Conservation (phyloP, 176 grass and related monocot genomes). For the Raddia guianensis region DNA sequence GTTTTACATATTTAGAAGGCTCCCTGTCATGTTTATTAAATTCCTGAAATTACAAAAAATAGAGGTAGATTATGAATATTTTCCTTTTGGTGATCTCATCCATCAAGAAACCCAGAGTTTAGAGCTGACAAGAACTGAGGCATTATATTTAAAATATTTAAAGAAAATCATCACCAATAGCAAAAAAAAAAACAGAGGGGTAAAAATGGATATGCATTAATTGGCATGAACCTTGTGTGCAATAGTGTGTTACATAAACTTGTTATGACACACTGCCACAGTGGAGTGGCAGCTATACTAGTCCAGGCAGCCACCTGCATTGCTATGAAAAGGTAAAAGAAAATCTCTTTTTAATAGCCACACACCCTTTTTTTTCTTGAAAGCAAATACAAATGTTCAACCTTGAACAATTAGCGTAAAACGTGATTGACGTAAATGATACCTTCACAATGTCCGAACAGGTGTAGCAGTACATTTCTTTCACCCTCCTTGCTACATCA, state of each 20-base stretch:
- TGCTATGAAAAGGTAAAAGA: conserved; percentile 8
- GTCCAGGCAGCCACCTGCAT: background rate
- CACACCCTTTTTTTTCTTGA: background rate
- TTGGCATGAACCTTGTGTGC: background rate
- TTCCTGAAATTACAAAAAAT: conserved; percentile 60
- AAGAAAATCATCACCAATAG: background rate
- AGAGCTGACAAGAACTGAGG: background rate
- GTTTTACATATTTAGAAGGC: conserved; percentile 84
- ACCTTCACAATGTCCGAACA: conserved; percentile 99
- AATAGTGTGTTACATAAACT: background rate
- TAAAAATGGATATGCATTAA: background rate
- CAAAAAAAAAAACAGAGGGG: background rate
- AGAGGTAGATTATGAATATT: background rate
- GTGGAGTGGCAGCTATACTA: background rate
- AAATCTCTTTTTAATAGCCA: background rate
- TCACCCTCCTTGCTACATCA: conserved; percentile 84
- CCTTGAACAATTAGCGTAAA: background rate
- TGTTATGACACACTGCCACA: background rate
- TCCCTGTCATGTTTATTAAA: conserved; percentile 98
- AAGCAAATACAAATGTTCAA: conserved; percentile 1
- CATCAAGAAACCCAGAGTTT: background rate
- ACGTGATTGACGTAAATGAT: conserved; percentile 10
- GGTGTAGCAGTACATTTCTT: conserved; percentile 96
- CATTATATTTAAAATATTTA: conserved; percentile 22
- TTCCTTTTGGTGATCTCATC: background rate